Conservation (phyloP, 1,284 basidiomycete genomes). For the Fomes fomentarius region DNA sequence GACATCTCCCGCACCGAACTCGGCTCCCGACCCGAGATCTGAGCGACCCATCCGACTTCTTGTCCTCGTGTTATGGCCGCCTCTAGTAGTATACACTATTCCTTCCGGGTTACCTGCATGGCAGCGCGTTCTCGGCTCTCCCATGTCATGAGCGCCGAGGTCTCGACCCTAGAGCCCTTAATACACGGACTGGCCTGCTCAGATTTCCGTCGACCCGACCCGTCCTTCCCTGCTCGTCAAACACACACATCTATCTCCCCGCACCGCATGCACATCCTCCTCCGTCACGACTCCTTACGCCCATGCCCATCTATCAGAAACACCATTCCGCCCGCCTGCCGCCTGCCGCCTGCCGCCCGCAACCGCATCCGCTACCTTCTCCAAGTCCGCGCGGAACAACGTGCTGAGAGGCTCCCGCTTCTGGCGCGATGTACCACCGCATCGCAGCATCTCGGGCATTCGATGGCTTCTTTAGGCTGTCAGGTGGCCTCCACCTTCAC, state of each 20-base stretch:
- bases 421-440: too few relatives aligned
- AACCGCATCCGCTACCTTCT: neutral
- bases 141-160: neutral
- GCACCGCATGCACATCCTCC: neutral
- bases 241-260: neutral
- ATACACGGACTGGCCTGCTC: slow-evolving; percentile 13
- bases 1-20: neutral
- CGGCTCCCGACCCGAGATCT: neutral
- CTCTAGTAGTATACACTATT: slow-evolving; percentile 21
- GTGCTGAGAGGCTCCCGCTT: too few relatives aligned
- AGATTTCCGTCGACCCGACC: neutral
- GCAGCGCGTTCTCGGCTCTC: neutral
- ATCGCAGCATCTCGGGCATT: too few relatives aligned
- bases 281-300: slow-evolving; percentile 3
- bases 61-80: slow-evolving; percentile 5
- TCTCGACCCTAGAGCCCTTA: slow-evolving; percentile 13
- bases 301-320: neutral
- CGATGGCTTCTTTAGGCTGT: too few relatives aligned
- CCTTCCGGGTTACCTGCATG: slow-evolving; percentile 4
- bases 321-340: neutral
- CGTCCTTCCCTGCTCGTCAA: neutral
- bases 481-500: too few relatives aligned
- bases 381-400: too few relatives aligned
- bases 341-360: too few relatives aligned
- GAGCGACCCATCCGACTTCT: neutral